Conservation (phyloP, 306 rosid species). For the Dalbergia cultrata region DNA sequence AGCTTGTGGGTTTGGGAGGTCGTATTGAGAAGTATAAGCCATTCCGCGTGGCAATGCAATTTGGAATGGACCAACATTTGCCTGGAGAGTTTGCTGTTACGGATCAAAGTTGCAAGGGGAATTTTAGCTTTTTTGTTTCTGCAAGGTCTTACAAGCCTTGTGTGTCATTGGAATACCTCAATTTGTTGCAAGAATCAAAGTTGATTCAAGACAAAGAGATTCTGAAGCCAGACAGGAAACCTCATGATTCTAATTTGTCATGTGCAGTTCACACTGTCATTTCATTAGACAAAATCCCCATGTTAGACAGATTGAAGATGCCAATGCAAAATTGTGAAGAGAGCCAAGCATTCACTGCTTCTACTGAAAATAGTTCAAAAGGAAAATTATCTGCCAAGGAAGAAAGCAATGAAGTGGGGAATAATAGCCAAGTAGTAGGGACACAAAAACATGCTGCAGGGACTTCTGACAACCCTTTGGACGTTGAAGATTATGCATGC, state of each 20-base stretch:
- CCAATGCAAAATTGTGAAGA: slow-evolving; percentile 27
- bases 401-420: not conserved
- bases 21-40: slow-evolving; percentile 50
- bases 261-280: not conserved
- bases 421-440: slow-evolving; percentile 5
- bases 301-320: slow-evolving; percentile 14
- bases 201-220: not conserved
- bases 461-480: slow-evolving; percentile 22
- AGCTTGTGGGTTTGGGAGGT: slow-evolving; percentile 49
- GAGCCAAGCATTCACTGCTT: not conserved
- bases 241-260: slow-evolving; percentile 19
- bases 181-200: slow-evolving; percentile 30
- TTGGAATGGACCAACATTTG: slow-evolving; percentile 59
- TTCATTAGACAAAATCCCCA: not conserved
- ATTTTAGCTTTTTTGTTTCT: slow-evolving; percentile 46
- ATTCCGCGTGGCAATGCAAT: slow-evolving; percentile 56
- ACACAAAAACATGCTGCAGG: slow-evolving; percentile 16
- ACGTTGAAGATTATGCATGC: slow-evolving; percentile 17
- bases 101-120: not conserved
- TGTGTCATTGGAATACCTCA: slow-evolving; percentile 40
- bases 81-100: slow-evolving; percentile 33
- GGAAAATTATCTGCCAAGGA: not conserved
- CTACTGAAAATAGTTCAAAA: slow-evolving; percentile 15
- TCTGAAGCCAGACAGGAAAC: not conserved
- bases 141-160: slow-evolving; percentile 30